Evolutionary conservation across 805 yeast genomes (phyloP).

Genomic region (Priceomyces haplophilus): DNA sequence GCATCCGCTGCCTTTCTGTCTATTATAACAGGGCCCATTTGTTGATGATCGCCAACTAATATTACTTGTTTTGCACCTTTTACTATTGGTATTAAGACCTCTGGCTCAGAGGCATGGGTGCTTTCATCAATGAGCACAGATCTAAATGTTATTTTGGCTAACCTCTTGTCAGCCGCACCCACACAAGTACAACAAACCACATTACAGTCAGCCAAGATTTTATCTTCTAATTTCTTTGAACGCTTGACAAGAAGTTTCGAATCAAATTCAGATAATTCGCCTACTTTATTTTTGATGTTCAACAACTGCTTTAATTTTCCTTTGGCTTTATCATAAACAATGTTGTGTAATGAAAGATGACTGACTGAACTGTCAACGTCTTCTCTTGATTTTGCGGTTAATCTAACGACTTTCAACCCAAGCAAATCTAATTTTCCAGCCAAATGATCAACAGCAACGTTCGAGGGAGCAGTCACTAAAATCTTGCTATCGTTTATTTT

Average conservation of each 20-base stretch:
- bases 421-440: conserved; percentile 67
- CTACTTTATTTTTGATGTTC: conserved; percentile 58
- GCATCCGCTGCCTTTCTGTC: conserved; percentile 81
- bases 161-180: conserved; percentile 79
- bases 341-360: conserved; percentile 54
- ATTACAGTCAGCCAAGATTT: conserved; percentile 55
- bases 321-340: conserved; percentile 46
- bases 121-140: conserved; percentile 88
- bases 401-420: conserved; percentile 74
- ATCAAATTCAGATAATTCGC: conserved; percentile 63
- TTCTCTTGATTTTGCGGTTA: conserved; percentile 75
- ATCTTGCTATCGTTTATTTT: conserved; percentile 60
- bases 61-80: conserved; percentile 88
- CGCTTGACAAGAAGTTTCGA: conserved; percentile 41
- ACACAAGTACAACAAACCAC: conserved; percentile 90
- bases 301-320: conserved; percentile 59
- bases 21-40: conserved; percentile 86
- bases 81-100: conserved; percentile 81
- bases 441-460: conserved; percentile 91
- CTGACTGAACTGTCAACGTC: conserved; percentile 68
- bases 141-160: conserved; percentile 56
- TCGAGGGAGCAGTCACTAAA: conserved; percentile 92
- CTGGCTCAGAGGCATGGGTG: conserved; percentile 94
- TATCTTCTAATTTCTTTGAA: conserved; percentile 47
- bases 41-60: conserved; percentile 94